Conservation (phyloP, 768 basidiomycete genomes). For the Phanerochaete sordida region DNA sequence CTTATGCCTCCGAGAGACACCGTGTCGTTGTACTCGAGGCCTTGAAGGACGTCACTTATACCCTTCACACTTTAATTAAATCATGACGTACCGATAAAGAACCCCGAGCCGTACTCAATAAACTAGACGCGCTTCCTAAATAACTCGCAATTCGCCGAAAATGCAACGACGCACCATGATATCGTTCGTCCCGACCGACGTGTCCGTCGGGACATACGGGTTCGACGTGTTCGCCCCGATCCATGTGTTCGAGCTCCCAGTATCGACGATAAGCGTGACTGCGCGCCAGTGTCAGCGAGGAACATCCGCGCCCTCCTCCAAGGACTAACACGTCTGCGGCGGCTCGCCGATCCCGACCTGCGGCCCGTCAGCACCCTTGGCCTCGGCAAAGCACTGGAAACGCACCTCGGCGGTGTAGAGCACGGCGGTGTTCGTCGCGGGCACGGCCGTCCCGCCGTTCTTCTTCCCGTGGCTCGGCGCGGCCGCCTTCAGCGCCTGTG, state of each 20-base stretch:
- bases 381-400: not conserved
- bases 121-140: not conserved
- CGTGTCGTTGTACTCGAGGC: constrained; percentile 31
- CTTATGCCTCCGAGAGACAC: constrained; percentile 38
- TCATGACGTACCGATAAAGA: not conserved
- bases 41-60: not conserved
- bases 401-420: constrained; percentile 2
- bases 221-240: constrained; percentile 4
- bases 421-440: constrained; percentile 1
- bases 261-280: constrained; percentile 13
- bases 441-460: not conserved
- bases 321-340: not conserved
- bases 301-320: not conserved
- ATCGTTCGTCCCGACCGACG: not conserved
- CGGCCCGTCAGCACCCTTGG: too few species aligned
- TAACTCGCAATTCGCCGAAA: too few species aligned
- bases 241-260: constrained; percentile 16
- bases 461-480: not conserved
- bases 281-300: not conserved
- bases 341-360: not conserved
- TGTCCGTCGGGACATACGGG: constrained; percentile 6
- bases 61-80: not conserved
- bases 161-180: not conserved
- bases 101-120: constrained; percentile 11
- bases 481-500: constrained; percentile 34